phyloP scores from a whole-genome alignment of 2,329 filamentous ascomycete genomes.

The Sarocladium strictum region DNA sequence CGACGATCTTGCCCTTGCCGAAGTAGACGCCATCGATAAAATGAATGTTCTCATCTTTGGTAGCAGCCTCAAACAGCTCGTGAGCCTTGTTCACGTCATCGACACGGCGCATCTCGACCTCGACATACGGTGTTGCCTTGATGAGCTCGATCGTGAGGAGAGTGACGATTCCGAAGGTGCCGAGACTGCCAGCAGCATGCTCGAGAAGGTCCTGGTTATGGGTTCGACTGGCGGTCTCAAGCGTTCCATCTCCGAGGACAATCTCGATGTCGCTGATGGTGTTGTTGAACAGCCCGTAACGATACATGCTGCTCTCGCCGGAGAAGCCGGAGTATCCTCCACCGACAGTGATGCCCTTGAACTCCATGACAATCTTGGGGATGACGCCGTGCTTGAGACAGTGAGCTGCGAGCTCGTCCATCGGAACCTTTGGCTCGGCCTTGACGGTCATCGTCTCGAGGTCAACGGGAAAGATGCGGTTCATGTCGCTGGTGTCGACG shows the following conservation, averaged over 20 bases:
- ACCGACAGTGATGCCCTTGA: slow-evolving; percentile 54
- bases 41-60: slow-evolving; percentile 28
- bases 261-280: slow-evolving; percentile 48
- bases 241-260: slow-evolving; percentile 45
- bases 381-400: slow-evolving; percentile 44
- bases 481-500: slow-evolving; percentile 49
- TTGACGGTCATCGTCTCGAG: slow-evolving; percentile 39
- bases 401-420: slow-evolving; percentile 48
- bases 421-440: slow-evolving; percentile 53
- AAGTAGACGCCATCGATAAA: slow-evolving; percentile 55
- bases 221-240: slow-evolving; percentile 39
- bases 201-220: slow-evolving; percentile 44
- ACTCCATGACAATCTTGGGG: slow-evolving; percentile 54
- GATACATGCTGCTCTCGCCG: slow-evolving; percentile 51
- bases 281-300: slow-evolving; percentile 49
- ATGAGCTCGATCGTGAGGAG: slow-evolving; percentile 46
- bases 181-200: slow-evolving; percentile 46
- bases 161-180: slow-evolving; percentile 51
- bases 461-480: slow-evolving; percentile 48
- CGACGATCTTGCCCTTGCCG: slow-evolving; percentile 36
- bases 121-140: slow-evolving; percentile 40
- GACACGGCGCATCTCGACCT: slow-evolving; percentile 38
- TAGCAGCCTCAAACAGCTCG: slow-evolving; percentile 30
- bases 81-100: slow-evolving; percentile 23
- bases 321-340: slow-evolving; percentile 50